Evolutionary conservation across 176 grass and related monocot species (phyloP).

Genomic region (Otatea glauca): DNA sequence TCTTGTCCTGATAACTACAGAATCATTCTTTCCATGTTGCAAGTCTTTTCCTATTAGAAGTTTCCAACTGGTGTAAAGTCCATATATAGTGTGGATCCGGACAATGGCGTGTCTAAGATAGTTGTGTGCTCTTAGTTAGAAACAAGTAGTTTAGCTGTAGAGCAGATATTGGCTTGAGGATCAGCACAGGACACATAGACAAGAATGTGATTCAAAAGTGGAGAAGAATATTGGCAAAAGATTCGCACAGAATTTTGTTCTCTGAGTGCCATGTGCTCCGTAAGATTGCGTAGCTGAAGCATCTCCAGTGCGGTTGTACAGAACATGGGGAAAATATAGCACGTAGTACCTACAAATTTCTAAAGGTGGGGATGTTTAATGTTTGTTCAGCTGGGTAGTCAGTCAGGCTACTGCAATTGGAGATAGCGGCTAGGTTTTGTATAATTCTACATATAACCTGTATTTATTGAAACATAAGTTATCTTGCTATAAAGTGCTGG

Average conservation of each 20-base stretch:
- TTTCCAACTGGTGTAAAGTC: neutral
- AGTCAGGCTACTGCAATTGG: neutral
- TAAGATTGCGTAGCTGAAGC: neutral
- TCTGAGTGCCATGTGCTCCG: neutral
- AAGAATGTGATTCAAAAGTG: slow-evolving; percentile 4
- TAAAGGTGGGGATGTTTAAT: neutral
- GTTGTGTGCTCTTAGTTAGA: neutral
- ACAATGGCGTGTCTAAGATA: no score
- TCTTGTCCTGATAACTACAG: neutral
- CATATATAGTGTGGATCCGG: no score
- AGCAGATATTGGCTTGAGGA: slow-evolving; percentile 32
- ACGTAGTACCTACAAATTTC: neutral
- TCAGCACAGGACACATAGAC: slow-evolving; percentile 17
- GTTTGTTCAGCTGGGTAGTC: no score
- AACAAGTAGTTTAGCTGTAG: slow-evolving; percentile 26
- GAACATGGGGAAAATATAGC: neutral
- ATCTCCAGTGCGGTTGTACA: neutral
- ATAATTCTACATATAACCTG: neutral
- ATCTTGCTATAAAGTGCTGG: neutral
- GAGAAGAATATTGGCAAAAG: slow-evolving; percentile 22
- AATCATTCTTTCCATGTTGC: slow-evolving; percentile 35
- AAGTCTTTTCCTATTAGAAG: slow-evolving; percentile 21
- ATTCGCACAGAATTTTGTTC: neutral
- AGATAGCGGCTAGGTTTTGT: neutral
- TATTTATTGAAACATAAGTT: neutral